Evolutionary conservation across 2,329 filamentous ascomycete genomes (phyloP).

Genomic region (Cladophialophora exuberans): DNA sequence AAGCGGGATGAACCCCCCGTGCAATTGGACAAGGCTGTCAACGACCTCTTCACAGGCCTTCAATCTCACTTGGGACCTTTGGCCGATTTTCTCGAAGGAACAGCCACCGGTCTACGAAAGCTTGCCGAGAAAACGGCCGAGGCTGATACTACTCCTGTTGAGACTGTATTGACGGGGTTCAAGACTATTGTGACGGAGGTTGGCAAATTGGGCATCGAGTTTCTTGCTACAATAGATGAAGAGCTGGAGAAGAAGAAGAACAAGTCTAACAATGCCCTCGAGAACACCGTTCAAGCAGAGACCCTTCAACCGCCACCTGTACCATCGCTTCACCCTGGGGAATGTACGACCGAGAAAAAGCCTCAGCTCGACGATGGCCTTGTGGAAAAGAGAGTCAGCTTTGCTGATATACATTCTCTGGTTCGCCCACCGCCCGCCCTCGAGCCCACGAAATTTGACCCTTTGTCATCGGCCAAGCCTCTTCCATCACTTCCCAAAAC

Average conservation of each 20-base stretch:
- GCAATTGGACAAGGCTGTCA: conserved; percentile 42
- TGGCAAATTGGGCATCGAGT: conserved; percentile 33
- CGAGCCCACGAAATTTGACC: neutral
- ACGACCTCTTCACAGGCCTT: conserved; percentile 41
- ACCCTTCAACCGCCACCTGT: neutral
- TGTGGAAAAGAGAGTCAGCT: conserved; percentile 21
- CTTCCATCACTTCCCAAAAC: no score
- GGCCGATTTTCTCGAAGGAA: conserved; percentile 41
- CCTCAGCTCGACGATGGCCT: neutral
- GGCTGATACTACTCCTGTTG: conserved; percentile 41
- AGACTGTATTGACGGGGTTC: conserved; percentile 43
- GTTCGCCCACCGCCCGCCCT: neutral
- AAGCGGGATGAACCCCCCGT: conserved; percentile 41
- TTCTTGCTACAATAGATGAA: conserved; percentile 18
- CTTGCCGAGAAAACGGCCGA: conserved; percentile 42
- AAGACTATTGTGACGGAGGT: conserved; percentile 46
- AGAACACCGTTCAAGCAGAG: neutral
- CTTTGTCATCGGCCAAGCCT: neutral
- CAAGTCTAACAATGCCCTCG: neutral
- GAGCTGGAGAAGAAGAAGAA: conserved; percentile 13
- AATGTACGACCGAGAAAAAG: neutral
- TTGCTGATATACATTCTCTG: neutral
- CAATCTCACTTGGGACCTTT: conserved; percentile 43
- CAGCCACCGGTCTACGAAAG: conserved; percentile 41
- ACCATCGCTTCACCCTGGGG: neutral